A percentile compares a stretch with the other conserved stretches of the same genome.
phyloP scores from a whole-genome alignment of 306 rosid genomes.

The Echinosophora koreensis region DNA sequence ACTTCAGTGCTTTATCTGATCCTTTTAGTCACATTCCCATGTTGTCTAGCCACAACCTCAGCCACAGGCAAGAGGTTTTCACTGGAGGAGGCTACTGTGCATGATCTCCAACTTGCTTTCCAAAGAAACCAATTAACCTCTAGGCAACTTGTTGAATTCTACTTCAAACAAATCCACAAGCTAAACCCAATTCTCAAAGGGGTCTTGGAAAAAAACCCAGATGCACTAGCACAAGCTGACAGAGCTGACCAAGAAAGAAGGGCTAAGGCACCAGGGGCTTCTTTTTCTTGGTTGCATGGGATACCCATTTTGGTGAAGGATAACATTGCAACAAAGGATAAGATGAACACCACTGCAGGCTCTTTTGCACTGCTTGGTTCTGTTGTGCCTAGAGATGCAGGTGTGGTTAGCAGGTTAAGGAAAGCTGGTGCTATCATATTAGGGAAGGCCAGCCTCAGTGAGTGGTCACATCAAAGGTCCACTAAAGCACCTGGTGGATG shows the following conservation, averaged over 20 bases:
- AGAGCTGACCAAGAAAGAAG: slow-evolving; percentile 55
- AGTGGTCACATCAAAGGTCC: slow-evolving; percentile 63
- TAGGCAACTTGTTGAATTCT: slow-evolving; percentile 67
- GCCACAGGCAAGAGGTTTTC: slow-evolving; percentile 36
- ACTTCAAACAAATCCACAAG: slow-evolving; percentile 50
- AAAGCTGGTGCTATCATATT: slow-evolving; percentile 73
- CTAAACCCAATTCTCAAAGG: slow-evolving; percentile 58
- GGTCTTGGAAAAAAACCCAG: slow-evolving; percentile 71
- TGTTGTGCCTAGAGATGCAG: slow-evolving; percentile 71
- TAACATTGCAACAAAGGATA: slow-evolving; percentile 73
- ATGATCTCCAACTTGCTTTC: slow-evolving; percentile 65
- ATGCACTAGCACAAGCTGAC: slow-evolving; percentile 61
- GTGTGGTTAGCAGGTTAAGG: slow-evolving; percentile 66
- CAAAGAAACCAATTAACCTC: slow-evolving; percentile 60
- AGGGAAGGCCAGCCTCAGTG: slow-evolving; percentile 70
- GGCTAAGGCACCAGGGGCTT: slow-evolving; percentile 7
- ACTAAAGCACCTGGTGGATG: slow-evolving; percentile 52
- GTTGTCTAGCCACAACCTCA: slow-evolving; percentile 7
- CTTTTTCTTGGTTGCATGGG: slow-evolving; percentile 61
- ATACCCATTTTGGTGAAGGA: slow-evolving; percentile 75
- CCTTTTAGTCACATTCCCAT: not conserved
- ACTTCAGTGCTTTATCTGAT: not conserved
- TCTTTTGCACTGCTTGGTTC: slow-evolving; percentile 73
- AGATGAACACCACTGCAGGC: slow-evolving; percentile 72
- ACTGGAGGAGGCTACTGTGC: slow-evolving; percentile 63